A percentile compares a stretch with the other conserved stretches of the same genome.
Evolutionary conservation across 345 rosid genomes (phyloP).

Genomic region (Salix purpurea): DNA sequence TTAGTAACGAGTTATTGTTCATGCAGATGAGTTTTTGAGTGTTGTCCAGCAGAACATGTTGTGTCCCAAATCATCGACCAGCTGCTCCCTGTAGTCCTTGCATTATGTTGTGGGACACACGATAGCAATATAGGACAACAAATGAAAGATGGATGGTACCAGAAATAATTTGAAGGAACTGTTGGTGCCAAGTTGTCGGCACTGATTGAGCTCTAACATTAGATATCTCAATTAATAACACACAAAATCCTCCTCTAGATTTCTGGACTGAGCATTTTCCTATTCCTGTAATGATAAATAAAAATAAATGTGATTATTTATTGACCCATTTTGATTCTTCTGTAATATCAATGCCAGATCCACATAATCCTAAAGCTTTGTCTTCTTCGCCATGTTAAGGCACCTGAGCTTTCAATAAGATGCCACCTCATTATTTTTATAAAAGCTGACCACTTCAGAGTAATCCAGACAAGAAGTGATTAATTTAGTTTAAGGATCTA

Average conservation of each 20-base stretch:
- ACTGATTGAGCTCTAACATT: not conserved
- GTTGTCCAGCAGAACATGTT: no score
- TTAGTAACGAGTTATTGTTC: no score
- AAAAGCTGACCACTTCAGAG: not conserved
- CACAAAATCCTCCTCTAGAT: no score
- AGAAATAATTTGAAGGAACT: not conserved
- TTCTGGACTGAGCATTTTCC: no score
- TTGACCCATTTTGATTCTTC: no score
- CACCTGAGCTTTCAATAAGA: not conserved
- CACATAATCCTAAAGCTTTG: not conserved
- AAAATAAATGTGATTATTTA: no score
- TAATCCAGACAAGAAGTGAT: not conserved
- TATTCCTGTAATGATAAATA: no score
- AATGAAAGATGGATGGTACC: not conserved
- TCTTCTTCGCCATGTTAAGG: not conserved
- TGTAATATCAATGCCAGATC: not conserved
- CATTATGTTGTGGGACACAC: not conserved
- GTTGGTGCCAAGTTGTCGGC: not conserved
- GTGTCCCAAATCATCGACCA: no score
- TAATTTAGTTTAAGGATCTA: not conserved
- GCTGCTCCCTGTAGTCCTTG: not conserved
- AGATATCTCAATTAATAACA: not conserved
- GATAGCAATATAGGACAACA: not conserved
- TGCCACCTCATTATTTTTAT: not conserved
- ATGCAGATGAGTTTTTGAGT: no score